These are phyloP conservation scores for Auriscalpium microsporum DNA, from an alignment of 768 basidiomycete species.

Conservation along the genomic window DNA sequence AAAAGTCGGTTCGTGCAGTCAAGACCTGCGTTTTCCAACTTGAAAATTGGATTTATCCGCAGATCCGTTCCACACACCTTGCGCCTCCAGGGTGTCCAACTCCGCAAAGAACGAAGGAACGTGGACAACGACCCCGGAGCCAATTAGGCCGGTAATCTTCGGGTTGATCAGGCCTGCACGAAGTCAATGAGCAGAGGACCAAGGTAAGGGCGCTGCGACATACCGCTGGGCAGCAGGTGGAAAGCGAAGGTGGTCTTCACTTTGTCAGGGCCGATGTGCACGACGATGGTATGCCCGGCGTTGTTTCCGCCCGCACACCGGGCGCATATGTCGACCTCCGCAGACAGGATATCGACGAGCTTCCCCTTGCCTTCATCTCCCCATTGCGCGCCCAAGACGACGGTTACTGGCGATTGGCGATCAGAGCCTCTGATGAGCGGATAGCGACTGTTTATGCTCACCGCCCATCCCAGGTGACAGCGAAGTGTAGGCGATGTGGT, in stretches of 20 bases:
- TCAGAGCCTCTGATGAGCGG: not conserved
- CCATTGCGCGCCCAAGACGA: constrained; percentile 86
- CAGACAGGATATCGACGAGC: constrained; percentile 92
- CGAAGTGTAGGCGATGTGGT: not conserved
- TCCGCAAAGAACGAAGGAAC: constrained; percentile 92
- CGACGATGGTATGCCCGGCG: constrained; percentile 97
- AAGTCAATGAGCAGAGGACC: not conserved
- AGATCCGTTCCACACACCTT: constrained; percentile 45
- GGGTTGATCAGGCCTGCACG: constrained; percentile 77
- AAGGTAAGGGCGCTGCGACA: constrained; percentile 17
- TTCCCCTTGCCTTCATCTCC: constrained; percentile 94
- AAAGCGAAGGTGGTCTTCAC: constrained; percentile 86
- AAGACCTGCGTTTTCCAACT: constrained; percentile 46
- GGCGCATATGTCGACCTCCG: constrained; percentile 85
- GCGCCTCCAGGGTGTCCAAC: constrained; percentile 72
- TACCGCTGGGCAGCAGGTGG: constrained; percentile 90
- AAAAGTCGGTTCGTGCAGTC: constrained; percentile 79
- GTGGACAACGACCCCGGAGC: constrained; percentile 94
- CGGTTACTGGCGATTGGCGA: constrained; percentile 36
- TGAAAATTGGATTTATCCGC: too few relatives aligned
- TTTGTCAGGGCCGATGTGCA: constrained; percentile 57
- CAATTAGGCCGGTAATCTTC: constrained; percentile 78
- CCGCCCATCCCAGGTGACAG: not conserved
- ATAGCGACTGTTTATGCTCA: not conserved
- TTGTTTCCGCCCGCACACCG: constrained; percentile 98